A percentile compares a stretch with the other conserved stretches of the same genome.
phyloP scores from a whole-genome alignment of 441 rosid genomes.

The Jatropha podagrica region DNA sequence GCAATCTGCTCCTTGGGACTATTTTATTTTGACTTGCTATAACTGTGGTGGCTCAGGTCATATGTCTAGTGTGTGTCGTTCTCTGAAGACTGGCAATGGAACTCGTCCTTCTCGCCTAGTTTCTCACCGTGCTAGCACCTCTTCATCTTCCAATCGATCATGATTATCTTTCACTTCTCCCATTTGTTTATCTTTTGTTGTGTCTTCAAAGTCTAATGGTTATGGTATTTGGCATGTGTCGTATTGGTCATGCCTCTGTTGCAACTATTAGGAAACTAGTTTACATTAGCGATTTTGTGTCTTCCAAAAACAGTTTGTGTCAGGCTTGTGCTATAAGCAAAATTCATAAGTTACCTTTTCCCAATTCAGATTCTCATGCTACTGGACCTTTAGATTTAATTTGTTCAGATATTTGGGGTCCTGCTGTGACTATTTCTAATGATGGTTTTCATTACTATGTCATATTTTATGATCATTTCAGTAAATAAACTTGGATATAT shows the following conservation, averaged over 20 bases:
- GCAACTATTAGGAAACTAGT: not conserved
- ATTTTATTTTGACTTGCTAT: too few relatives aligned
- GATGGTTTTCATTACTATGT: not conserved
- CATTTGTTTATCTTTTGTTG: not conserved
- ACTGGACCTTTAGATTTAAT: not conserved
- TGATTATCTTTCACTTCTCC: not conserved
- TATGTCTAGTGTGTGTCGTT: too few relatives aligned
- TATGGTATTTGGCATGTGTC: not conserved
- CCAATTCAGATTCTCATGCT: not conserved
- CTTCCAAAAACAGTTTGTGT: not conserved
- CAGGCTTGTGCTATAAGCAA: not conserved
- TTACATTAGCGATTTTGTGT: not conserved
- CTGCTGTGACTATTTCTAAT: not conserved
- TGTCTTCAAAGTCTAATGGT: too few relatives aligned
- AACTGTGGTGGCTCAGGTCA: too few relatives aligned
- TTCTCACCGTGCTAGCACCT: too few relatives aligned
- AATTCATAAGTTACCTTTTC: not conserved
- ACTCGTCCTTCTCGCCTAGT: too few relatives aligned
- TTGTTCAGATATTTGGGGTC: not conserved
- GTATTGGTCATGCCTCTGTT: not conserved
- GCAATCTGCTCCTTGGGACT: too few relatives aligned
- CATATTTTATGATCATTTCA: not conserved
- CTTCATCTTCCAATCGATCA: too few relatives aligned
- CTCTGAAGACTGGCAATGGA: too few relatives aligned
- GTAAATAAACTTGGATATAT: not conserved